Conservation (phyloP, 768 basidiomycete species). For the Amanita brunnescens region DNA sequence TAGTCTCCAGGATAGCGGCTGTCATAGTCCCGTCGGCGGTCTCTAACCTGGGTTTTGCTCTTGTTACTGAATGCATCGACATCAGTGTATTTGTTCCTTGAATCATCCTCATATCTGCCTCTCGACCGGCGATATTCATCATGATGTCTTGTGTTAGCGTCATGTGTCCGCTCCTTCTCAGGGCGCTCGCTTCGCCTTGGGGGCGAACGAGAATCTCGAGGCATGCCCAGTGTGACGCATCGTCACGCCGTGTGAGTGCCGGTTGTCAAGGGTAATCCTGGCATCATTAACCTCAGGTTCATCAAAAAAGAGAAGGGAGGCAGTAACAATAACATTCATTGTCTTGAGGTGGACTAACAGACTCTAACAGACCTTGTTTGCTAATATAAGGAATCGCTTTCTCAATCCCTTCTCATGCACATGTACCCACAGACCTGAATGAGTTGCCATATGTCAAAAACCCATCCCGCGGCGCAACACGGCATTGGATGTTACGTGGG, state of each 20-base stretch:
- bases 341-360: no score
- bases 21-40: conserved; percentile 1
- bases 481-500: neutral
- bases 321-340: neutral
- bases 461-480: neutral
- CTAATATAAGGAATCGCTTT: neutral
- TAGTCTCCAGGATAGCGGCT: conserved; percentile 1
- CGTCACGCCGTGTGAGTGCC: no score
- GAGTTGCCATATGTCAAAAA: neutral
- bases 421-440: neutral
- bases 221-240: neutral
- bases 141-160: neutral
- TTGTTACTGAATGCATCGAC: neutral
- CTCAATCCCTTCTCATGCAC: neutral
- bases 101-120: neutral
- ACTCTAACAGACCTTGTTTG: no score
- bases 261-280: no score
- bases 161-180: neutral
- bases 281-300: no score
- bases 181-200: neutral
- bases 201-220: neutral
- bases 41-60: neutral
- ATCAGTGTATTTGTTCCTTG: neutral
- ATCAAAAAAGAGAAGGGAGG: no score
- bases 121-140: neutral